Base-by-base conservation (phyloP, 1,139 yeast genomes). In the Taphrina wiesneri region DNA sequence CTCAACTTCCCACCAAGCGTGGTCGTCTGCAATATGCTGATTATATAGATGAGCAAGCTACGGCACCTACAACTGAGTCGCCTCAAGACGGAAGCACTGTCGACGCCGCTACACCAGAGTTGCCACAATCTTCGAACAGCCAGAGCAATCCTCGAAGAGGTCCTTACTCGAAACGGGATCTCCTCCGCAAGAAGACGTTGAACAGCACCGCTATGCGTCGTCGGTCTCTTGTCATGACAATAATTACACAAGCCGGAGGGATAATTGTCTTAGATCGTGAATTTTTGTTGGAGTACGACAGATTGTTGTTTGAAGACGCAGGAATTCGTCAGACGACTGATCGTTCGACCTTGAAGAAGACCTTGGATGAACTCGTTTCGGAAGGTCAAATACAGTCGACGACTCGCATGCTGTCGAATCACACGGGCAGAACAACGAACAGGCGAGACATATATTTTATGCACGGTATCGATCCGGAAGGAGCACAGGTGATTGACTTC, bases 321-420 rank as follows among this genome's bases (percentile, higher is more conserved):
- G 30, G 28, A 13, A 21, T 41, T 11, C 28, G 30, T 0, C 51
- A 60, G 7, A 23, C 41, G 7, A 39, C 51, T 7, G 64, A 60
- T 41, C 30, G 51, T 43, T 45, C 51, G 17, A 60, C 64, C 19
- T 9, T 60, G 28, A 39, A 49, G 28, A 41, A 45, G 25, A 34
- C 57, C 9, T 21, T 60, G 19, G 52, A 51, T 15, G 56, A 30
- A 1, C 6, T 60, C n/a, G 5, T 28, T 21, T 28, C 13, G 28
- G 28, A 26, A 21, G 17, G 23, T n/a, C 13, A n/a, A 2, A 15
- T 54, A 19, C 36, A 15, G 1, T 25, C 23, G 34, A 41, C 23
- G 11, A 25, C 21, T 6, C 30, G 36, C 25, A 25, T 39, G 26
- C 34, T 54, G 3, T n/a, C 46, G 13, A 54, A 26, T 39, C 46